Conservation (phyloP, 495 filamentous ascomycete species). For the Acidomyces sp. region DNA sequence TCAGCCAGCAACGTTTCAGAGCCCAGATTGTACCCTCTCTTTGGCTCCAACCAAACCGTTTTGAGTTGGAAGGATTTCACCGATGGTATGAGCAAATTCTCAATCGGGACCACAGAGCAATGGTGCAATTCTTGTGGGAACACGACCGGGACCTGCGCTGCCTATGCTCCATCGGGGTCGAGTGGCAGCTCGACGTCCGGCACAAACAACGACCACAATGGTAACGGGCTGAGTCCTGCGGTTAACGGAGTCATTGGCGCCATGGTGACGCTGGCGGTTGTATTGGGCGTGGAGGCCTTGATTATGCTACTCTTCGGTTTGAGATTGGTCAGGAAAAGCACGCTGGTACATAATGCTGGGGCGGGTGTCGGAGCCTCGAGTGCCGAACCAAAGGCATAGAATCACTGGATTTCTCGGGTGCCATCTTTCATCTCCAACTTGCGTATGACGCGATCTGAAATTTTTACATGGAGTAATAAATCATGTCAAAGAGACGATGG, state of each 20-base stretch:
- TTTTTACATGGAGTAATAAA: too few species aligned
- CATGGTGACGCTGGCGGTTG: conserved; percentile 45
- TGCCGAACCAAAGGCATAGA: neutral
- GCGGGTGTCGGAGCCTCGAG: neutral
- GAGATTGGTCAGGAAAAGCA: conserved; percentile 28
- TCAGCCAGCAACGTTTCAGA: conserved; percentile 41
- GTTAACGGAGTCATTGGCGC: conserved; percentile 48
- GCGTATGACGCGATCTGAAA: too few species aligned
- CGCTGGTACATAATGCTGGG: conserved; percentile 12
- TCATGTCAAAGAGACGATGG: too few species aligned
- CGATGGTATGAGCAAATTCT: conserved; percentile 44
- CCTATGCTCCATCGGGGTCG: conserved; percentile 15
- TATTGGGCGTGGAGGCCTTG: conserved; percentile 37
- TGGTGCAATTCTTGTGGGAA: conserved; percentile 66
- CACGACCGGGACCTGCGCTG: conserved; percentile 45
- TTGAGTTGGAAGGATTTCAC: conserved; percentile 54
- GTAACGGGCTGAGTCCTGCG: conserved; percentile 30
- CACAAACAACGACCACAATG: neutral
- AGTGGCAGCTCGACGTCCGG: neutral
- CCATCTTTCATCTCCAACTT: too few species aligned
- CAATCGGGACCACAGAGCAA: conserved; percentile 42
- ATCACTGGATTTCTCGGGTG: too few species aligned
- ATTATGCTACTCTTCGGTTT: conserved; percentile 35
- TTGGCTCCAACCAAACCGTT: conserved; percentile 38
- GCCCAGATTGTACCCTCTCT: conserved; percentile 51